Conservation (phyloP, 2,329 filamentous ascomycete species). For the Diplocarpon mali region DNA sequence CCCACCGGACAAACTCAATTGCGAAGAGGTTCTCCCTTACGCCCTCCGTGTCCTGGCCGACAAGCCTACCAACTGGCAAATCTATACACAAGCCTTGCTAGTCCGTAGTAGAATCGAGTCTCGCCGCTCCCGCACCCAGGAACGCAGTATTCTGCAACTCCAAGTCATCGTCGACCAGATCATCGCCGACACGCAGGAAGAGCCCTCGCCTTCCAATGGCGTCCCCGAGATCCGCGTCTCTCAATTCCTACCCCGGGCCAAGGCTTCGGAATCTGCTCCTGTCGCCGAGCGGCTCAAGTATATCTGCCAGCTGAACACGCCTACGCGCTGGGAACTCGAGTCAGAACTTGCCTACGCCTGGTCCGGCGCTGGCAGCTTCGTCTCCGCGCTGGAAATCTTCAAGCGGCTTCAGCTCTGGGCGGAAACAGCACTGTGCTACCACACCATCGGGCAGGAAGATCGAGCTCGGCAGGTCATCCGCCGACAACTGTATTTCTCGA, state of each 20-base stretch:
- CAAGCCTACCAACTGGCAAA: slow-evolving; percentile 92
- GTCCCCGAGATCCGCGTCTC: slow-evolving; percentile 42
- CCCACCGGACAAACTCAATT: slow-evolving; percentile 71
- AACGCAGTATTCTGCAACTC: slow-evolving; percentile 81
- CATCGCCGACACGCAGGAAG: slow-evolving; percentile 61
- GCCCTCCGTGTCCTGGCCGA: slow-evolving; percentile 79
- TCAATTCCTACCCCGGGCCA: slow-evolving; percentile 71
- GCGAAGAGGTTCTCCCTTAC: slow-evolving; percentile 90
- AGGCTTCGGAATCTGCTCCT: slow-evolving; percentile 66
- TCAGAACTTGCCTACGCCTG: slow-evolving; percentile 88
- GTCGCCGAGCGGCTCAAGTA: slow-evolving; percentile 68
- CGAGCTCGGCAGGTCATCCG: slow-evolving; percentile 70
- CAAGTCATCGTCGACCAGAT: slow-evolving; percentile 95
- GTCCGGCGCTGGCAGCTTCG: slow-evolving; percentile 76
- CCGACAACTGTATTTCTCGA: slow-evolving; percentile 65
- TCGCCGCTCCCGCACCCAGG: slow-evolving; percentile 75
- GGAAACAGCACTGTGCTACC: slow-evolving; percentile 74
- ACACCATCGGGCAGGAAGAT: slow-evolving; percentile 52
- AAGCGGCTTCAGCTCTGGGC: slow-evolving; percentile 89
- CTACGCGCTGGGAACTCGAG: slow-evolving; percentile 87
- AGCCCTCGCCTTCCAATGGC: slow-evolving; percentile 25
- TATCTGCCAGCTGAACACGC: slow-evolving; percentile 72
- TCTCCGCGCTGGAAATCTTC: slow-evolving; percentile 91
- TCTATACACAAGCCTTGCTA: slow-evolving; percentile 87
- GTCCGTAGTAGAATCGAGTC: slow-evolving; percentile 85